Conservation (phyloP, 2,329 filamentous ascomycete species). For the Pseudocercospora crystallina region DNA sequence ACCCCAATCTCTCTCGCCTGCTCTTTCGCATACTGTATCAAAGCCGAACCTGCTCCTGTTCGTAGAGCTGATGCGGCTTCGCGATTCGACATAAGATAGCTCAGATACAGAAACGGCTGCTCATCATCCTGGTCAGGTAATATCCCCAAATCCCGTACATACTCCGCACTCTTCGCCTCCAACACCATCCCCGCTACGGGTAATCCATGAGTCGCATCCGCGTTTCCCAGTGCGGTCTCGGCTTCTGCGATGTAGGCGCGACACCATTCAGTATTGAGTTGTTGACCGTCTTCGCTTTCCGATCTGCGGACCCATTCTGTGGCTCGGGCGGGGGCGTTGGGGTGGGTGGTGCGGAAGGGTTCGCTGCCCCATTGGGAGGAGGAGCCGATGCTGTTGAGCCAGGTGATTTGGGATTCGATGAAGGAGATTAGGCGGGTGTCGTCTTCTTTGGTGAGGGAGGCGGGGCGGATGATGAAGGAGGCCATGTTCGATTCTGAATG, state of each 20-base stretch:
- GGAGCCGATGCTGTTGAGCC: conserved; percentile 18
- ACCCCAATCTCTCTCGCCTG: conserved; percentile 3
- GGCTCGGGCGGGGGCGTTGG: conserved; percentile 6
- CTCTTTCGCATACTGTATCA: conserved; percentile 18
- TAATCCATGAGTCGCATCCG: neutral
- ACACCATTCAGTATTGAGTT: conserved; percentile 14
- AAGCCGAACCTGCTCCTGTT: conserved; percentile 14
- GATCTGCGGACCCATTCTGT: conserved; percentile 8
- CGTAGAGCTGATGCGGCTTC: conserved; percentile 1
- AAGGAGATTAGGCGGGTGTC: conserved; percentile 19
- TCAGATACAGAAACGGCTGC: conserved; percentile 18
- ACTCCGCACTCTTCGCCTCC: conserved; percentile 10
- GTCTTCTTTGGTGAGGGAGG: conserved; percentile 9
- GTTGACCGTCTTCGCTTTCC: conserved; percentile 12
- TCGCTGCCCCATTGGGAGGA: conserved; percentile 21
- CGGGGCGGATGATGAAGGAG: conserved; percentile 18
- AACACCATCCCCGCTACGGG: conserved; percentile 18
- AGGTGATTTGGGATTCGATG: conserved; percentile 19
- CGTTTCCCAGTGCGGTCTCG: conserved; percentile 3
- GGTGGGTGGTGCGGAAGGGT: conserved; percentile 1
- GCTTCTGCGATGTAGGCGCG: conserved; percentile 17
- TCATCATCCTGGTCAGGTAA: conserved; percentile 55
- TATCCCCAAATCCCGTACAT: conserved; percentile 48
- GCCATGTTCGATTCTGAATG: conserved; percentile 1
- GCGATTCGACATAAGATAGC: conserved; percentile 21